Conservation (phyloP, 1,139 yeast species). For the Protomyces arabidopsidicola region DNA sequence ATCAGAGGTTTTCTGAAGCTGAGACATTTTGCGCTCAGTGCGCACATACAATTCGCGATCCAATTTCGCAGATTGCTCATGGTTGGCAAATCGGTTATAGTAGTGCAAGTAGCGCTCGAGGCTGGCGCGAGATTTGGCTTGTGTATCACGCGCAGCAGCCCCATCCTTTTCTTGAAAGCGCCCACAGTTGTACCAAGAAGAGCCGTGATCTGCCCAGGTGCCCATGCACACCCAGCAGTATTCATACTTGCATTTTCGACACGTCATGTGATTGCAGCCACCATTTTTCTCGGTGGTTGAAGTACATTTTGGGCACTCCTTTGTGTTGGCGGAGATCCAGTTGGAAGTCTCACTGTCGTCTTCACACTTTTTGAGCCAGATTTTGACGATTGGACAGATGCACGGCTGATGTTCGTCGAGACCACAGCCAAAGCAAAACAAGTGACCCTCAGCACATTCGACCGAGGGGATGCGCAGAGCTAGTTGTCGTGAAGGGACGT, state of each 20-base stretch:
- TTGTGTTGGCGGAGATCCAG: conserved; percentile 88
- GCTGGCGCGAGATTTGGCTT: conserved; percentile 42
- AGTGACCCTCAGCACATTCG: conserved; percentile 59
- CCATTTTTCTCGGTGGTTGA: conserved; percentile 49
- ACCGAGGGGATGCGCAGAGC: conserved; percentile 56
- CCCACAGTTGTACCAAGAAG: conserved; percentile 62
- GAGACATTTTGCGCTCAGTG: conserved; percentile 61
- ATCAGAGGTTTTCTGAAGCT: conserved; percentile 58
- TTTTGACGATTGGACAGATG: conserved; percentile 63
- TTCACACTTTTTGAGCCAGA: conserved; percentile 74
- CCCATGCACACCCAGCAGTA: conserved; percentile 93
- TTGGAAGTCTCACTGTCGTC: conserved; percentile 86
- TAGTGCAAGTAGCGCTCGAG: conserved; percentile 70
- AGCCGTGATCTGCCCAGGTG: conserved; percentile 70
- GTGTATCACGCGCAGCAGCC: conserved; percentile 39
- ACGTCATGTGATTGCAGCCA: conserved; percentile 72
- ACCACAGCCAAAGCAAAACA: conserved; percentile 75
- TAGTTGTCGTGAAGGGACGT: conserved; percentile 42
- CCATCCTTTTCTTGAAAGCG: conserved; percentile 49
- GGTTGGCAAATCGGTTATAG: conserved; percentile 69
- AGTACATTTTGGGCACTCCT: conserved; percentile 56
- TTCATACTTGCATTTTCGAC: conserved; percentile 68
- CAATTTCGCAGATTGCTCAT: conserved; percentile 69
- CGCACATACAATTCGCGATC: conserved; percentile 61
- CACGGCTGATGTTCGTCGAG: conserved; percentile 70